Conservation (phyloP, 176 grass and related monocot genomes). For the Triticum monococcum region DNA sequence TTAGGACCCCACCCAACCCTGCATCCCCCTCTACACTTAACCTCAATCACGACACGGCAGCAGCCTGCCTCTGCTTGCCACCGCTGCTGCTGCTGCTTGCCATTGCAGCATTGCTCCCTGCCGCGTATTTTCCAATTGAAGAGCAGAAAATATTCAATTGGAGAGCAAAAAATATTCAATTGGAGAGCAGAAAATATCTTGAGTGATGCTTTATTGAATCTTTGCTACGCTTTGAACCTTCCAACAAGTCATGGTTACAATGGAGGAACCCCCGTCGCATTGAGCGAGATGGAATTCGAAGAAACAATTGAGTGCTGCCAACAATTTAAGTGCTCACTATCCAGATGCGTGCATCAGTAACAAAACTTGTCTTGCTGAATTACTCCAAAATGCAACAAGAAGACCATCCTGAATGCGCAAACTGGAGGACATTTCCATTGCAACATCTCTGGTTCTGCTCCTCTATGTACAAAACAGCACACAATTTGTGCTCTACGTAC, state of each 20-base stretch:
- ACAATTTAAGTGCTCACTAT: neutral
- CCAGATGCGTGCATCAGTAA: neutral
- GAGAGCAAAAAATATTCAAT: neutral
- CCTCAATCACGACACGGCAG: neutral
- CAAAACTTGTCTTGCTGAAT: neutral
- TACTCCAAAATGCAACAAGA: neutral
- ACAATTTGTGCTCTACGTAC: neutral
- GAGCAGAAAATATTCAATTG: neutral
- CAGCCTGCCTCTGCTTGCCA: neutral
- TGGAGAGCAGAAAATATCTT: conserved; percentile 8
- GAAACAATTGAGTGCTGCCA: neutral
- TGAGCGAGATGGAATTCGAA: neutral
- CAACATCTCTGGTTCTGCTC: conserved; percentile 5
- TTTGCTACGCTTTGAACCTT: neutral
- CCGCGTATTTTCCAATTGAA: too few species aligned
- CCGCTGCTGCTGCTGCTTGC: too few species aligned
- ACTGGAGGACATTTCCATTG: neutral
- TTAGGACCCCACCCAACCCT: too few species aligned
- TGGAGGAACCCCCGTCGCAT: neutral
- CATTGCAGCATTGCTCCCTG: too few species aligned
- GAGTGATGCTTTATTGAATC: neutral
- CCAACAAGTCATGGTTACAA: neutral
- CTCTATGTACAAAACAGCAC: conserved; percentile 15
- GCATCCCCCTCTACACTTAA: neutral
- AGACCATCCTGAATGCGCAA: neutral